A percentile compares a stretch with the other conserved stretches of the same genome.
Evolutionary conservation across 768 basidiomycete genomes (phyloP).

Genomic region (Artomyces pyxidatus): DNA sequence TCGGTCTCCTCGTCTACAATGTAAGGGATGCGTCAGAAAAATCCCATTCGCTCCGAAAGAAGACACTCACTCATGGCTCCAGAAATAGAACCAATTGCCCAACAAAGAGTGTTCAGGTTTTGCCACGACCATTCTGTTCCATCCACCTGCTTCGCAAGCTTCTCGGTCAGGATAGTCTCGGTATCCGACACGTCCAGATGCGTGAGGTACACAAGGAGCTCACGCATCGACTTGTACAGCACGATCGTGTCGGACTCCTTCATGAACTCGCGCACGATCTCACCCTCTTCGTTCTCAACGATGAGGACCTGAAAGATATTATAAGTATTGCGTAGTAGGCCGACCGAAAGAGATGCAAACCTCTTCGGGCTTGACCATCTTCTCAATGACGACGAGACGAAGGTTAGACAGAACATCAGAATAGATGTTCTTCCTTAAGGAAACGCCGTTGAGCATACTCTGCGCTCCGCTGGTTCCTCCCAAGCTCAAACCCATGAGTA

Average conservation of each 20-base stretch:
- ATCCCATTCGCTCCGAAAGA: background rate
- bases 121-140: slow-evolving; percentile 99
- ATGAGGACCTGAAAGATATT: slow-evolving; percentile 70
- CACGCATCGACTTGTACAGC: slow-evolving; percentile 97
- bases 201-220: slow-evolving; percentile 94
- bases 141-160: slow-evolving; percentile 94
- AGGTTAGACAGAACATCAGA: slow-evolving; percentile 91
- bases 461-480: slow-evolving; percentile 56
- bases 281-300: slow-evolving; percentile 98
- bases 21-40: background rate
- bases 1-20: slow-evolving; percentile 86
- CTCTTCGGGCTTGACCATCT: slow-evolving; percentile 99
- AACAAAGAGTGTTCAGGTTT: slow-evolving; percentile 96
- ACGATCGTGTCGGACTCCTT: slow-evolving; percentile 98
- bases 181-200: slow-evolving; percentile 95
- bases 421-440: slow-evolving; percentile 89
- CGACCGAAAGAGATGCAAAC: slow-evolving; percentile 33
- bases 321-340: slow-evolving; percentile 4
- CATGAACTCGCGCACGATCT: slow-evolving; percentile 99
- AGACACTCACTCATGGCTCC: slow-evolving; percentile 89
- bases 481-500: slow-evolving; percentile 85
- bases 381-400: slow-evolving; percentile 91
- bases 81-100: slow-evolving; percentile 99
- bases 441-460: slow-evolving; percentile 68
- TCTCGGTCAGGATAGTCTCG: slow-evolving; percentile 95